Evolutionary conservation across 495 filamentous ascomycete species (phyloP).

Genomic region (Penicillium daleae): DNA sequence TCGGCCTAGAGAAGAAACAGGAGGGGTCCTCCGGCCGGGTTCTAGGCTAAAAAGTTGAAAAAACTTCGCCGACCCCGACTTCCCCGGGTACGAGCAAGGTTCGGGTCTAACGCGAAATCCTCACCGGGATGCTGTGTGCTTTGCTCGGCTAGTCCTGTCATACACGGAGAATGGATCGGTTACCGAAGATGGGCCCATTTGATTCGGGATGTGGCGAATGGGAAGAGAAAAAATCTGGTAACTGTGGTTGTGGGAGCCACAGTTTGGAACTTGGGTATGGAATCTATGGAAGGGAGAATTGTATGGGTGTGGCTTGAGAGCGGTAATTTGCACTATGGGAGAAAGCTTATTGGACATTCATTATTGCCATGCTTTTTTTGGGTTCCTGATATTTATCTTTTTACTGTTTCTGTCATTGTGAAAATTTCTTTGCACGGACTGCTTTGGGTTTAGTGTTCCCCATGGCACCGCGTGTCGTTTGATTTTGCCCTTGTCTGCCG

Average conservation of each 20-base stretch:
- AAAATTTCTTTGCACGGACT: not conserved
- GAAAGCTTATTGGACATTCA: not conserved
- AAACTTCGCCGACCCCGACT: slow-evolving; percentile 2
- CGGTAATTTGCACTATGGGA: not conserved
- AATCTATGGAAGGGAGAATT: not conserved
- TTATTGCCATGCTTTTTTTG: not conserved
- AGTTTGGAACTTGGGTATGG: not conserved
- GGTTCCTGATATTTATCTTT: not conserved
- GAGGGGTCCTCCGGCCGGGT: not conserved
- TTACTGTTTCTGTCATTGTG: not conserved
- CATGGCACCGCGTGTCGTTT: slow-evolving; percentile 1
- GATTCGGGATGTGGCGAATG: slow-evolving; percentile 5
- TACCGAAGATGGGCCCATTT: slow-evolving; percentile 1
- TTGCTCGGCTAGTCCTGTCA: slow-evolving; percentile 2
- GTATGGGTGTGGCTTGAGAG: not conserved
- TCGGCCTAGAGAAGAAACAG: not conserved
- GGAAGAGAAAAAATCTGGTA: not conserved
- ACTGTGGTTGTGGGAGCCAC: not conserved
- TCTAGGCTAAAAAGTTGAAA: not conserved
- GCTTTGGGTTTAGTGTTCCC: not conserved
- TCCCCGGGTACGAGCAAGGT: slow-evolving; percentile 3
- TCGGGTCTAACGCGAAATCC: slow-evolving; percentile 12
- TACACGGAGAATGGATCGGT: not conserved
- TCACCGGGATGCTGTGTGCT: slow-evolving; percentile 12
- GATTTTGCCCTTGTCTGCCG: not conserved